Base-by-base conservation (phyloP, 2,329 filamentous ascomycete species). In the Microdochium paspali region DNA sequence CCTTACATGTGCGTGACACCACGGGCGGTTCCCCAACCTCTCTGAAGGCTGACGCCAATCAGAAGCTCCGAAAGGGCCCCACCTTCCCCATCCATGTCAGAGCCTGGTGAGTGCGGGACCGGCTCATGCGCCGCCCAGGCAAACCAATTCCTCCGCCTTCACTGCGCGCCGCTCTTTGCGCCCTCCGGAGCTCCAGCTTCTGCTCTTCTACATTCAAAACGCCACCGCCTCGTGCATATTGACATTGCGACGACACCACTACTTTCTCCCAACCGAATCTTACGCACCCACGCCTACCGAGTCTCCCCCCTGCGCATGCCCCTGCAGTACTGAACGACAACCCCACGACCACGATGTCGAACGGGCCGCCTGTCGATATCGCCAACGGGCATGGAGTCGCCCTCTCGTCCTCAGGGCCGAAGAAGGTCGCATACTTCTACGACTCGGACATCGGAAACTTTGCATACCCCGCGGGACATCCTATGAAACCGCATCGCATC, bases 391-490 rank as follows among this genome's bases (percentile, higher is more conserved):
- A 77, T 64, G 72, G 72, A 46, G 61, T 70, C 43, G 69, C 69
- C 24, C 70, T 72, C 56, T 77, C 78, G 63, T 48, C 59, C 46
- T 26, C 59, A 2, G 61, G 58, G 44, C 56, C 58, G n/a, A 95
- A 93, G 70, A 89, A 91, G 63, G 88, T 97, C 49, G 91, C 91
- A 48, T 97, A 97, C 71, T 97, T 97, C 68, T 97, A 97, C 76
- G 91, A 97, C 64, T 94, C 88, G 3, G 91, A 97, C 69, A 93
- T 97, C 62, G 91, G 91, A 54, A 97, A 97, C 68, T 97, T 96
- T 73, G 90, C 91, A 64, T 97, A 97, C 62, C 89, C 95, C 49
- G 90, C 89, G 52, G 90, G 89, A 20, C 93, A 98, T 72, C 93
- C 93, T 39, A 98, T 98, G 93, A 98, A 98, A 68, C 93, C 93